These are phyloP conservation scores for Lagenidium giganteum DNA, from an alignment of 352 stramenopile species.

Conservation along the genomic window DNA sequence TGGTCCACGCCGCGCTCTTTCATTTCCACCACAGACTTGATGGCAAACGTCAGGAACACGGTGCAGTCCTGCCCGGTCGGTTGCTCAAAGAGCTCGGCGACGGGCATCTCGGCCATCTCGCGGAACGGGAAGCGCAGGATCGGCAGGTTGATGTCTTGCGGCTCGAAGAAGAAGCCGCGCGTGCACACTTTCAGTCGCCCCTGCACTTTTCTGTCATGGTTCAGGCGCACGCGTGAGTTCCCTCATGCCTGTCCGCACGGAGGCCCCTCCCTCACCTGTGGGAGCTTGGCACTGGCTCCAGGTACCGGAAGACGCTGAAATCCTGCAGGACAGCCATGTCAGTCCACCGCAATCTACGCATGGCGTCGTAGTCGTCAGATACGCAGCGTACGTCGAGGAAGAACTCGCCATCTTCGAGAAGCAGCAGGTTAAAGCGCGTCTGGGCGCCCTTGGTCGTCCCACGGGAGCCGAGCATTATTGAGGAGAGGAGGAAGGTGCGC, in stretches of 20 bases:
- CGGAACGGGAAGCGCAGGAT: conserved; percentile 81
- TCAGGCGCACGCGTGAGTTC: background rate
- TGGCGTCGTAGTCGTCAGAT: too few species aligned
- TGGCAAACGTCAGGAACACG: conserved; percentile 59
- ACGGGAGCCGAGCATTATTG: too few species aligned
- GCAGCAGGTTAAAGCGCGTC: conserved; percentile 85
- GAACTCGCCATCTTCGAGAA: conserved; percentile 90
- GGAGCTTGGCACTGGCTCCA: conserved; percentile 39
- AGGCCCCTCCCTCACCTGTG: too few species aligned
- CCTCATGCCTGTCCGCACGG: too few species aligned
- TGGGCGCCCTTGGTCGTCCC: conserved; percentile 39
- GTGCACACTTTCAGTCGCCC: conserved; percentile 81
- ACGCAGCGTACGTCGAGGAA: conserved; percentile 78
- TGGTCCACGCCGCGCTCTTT: conserved; percentile 72
- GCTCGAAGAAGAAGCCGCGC: conserved; percentile 86
- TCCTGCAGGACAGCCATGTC: conserved; percentile 46
- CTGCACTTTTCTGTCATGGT: conserved; percentile 66
- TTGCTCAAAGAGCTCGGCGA: conserved; percentile 44
- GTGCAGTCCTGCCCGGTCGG: conserved; percentile 26
- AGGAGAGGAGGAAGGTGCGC: background rate
- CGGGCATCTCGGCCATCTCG: conserved; percentile 52
- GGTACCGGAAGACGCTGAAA: conserved; percentile 66
- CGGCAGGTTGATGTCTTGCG: conserved; percentile 64
- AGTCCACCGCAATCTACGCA: too few species aligned
- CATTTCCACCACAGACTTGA: conserved; percentile 61